Percentiles rank a stretch among this genome's conserved stretches.
phyloP scores from a whole-genome alignment of 106 monocot genomes.

The Acanthochlamys bracteata region DNA sequence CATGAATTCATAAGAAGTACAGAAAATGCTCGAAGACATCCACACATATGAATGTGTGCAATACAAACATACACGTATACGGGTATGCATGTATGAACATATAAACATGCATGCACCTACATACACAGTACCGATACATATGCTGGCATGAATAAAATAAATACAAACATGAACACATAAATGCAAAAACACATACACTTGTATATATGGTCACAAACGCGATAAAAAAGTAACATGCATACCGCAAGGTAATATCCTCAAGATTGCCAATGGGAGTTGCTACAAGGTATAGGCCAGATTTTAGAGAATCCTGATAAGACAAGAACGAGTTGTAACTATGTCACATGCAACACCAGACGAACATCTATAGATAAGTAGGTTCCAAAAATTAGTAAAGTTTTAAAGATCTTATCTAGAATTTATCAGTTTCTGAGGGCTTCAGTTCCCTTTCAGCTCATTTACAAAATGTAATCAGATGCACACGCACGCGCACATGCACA shows the following conservation, averaged over 20 bases:
- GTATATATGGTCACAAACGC: not conserved
- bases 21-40: not conserved
- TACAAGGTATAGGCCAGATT: slow-evolving; percentile 83
- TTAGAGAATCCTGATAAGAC: slow-evolving; percentile 25
- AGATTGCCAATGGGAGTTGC: slow-evolving; percentile 97
- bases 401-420: too few species aligned
- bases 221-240: slow-evolving; percentile 8
- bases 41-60: not conserved
- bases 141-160: too few species aligned
- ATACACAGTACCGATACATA: not conserved
- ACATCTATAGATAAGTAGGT: too few species aligned
- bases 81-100: too few species aligned
- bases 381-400: too few species aligned
- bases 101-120: too few species aligned
- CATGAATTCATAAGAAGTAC: not conserved
- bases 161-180: too few species aligned
- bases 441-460: too few species aligned
- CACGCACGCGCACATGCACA: too few species aligned
- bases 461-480: too few species aligned
- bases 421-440: too few species aligned
- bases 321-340: not conserved
- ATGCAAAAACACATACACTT: too few species aligned
- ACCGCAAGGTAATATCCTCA: slow-evolving; percentile 97
- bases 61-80: not conserved
- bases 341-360: not conserved